Conservation (phyloP, 2,329 filamentous ascomycete species). For the Berkeleyomyces rouxiae region DNA sequence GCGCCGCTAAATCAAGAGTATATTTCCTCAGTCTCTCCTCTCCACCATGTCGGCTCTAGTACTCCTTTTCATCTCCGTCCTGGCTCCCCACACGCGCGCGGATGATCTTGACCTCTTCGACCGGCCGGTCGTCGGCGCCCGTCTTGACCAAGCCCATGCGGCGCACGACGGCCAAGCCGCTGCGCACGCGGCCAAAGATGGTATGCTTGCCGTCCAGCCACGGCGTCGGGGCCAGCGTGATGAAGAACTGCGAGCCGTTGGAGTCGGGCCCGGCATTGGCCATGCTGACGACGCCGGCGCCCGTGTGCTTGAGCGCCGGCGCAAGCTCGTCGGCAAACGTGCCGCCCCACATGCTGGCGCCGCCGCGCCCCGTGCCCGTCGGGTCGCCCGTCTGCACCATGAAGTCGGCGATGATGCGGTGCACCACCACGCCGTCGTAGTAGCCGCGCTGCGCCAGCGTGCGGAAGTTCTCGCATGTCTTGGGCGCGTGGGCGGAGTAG, state of each 20-base stretch:
- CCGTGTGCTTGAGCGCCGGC: conserved; percentile 67
- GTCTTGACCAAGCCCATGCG: conserved; percentile 81
- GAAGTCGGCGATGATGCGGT: conserved; percentile 89
- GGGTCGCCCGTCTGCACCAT: conserved; percentile 95
- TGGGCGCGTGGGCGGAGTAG: conserved; percentile 76
- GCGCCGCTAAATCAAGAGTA: not conserved
- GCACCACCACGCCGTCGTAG: conserved; percentile 75
- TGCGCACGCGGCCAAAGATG: conserved; percentile 83
- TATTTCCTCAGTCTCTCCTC: not conserved
- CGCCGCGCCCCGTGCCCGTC: conserved; percentile 81
- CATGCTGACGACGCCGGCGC: conserved; percentile 89
- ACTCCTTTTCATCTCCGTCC: conserved; percentile 22
- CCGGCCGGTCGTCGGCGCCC: conserved; percentile 60
- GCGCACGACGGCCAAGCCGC: conserved; percentile 67
- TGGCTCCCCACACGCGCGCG: conserved; percentile 53
- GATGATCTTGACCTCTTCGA: conserved; percentile 67
- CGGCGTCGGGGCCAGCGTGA: conserved; percentile 83
- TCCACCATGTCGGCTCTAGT: not conserved
- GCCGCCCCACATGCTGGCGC: conserved; percentile 76
- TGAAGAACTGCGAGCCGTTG: conserved; percentile 91
- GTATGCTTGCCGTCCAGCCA: conserved; percentile 97
- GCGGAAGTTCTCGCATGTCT: conserved; percentile 75
- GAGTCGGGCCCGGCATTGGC: conserved; percentile 87
- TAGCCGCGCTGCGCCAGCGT: conserved; percentile 69
- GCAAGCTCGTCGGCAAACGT: conserved; percentile 90